phyloP scores from a whole-genome alignment of 2,329 filamentous ascomycete genomes.

The Curvularia eragrostidis region DNA sequence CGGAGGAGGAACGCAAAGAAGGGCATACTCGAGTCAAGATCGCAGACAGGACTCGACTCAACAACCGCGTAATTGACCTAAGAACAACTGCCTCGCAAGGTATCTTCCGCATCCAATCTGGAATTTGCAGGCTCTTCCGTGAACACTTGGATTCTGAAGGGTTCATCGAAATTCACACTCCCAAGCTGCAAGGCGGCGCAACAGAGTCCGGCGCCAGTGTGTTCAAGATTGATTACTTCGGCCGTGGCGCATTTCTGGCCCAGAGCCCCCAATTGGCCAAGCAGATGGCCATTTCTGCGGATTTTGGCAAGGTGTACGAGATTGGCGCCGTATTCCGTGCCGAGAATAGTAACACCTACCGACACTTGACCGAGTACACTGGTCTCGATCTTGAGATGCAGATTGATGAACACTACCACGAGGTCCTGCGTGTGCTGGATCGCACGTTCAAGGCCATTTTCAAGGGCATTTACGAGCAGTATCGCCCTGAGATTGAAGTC shows the following conservation, averaged over 20 bases:
- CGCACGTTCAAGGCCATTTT: slow-evolving; percentile 81
- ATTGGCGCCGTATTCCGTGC: slow-evolving; percentile 90
- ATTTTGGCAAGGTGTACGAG: slow-evolving; percentile 89
- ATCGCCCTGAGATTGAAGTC: slow-evolving; percentile 75
- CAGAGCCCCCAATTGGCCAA: slow-evolving; percentile 93
- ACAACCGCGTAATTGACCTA: slow-evolving; percentile 82
- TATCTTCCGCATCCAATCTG: slow-evolving; percentile 85
- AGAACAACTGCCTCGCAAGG: slow-evolving; percentile 86
- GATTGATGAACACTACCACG: slow-evolving; percentile 87
- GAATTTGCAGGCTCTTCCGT: slow-evolving; percentile 81
- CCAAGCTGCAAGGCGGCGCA: slow-evolving; percentile 87
- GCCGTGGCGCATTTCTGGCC: slow-evolving; percentile 82
- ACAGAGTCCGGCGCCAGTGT: slow-evolving; percentile 92
- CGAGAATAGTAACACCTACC: slow-evolving; percentile 94
- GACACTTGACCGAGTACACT: slow-evolving; percentile 93
- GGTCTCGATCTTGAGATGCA: slow-evolving; percentile 93
- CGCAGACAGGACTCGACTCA: slow-evolving; percentile 74
- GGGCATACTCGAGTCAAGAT: slow-evolving; percentile 66
- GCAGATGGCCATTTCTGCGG: slow-evolving; percentile 89
- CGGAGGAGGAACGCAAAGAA: slow-evolving; percentile 62
- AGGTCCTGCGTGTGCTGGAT: slow-evolving; percentile 81
- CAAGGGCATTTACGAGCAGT: slow-evolving; percentile 71
- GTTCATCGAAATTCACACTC: slow-evolving; percentile 93
- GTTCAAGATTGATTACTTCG: slow-evolving; percentile 92
- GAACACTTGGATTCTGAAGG: slow-evolving; percentile 73